Conservation (phyloP, 2,329 filamentous ascomycete genomes). For the Diaporthe amygdali region DNA sequence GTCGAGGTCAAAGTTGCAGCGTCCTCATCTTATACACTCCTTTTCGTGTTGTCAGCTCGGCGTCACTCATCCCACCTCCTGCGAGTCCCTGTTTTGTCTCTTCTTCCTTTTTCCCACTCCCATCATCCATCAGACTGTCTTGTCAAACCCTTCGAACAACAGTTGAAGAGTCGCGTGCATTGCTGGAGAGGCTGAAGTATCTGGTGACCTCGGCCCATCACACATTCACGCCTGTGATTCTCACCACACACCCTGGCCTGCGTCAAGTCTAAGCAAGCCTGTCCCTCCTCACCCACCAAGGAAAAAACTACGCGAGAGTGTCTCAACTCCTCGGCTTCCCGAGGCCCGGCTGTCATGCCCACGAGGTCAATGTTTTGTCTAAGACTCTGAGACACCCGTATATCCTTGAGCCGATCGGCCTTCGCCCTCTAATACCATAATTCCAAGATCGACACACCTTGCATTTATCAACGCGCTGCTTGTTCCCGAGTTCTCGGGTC, state of each 20-base stretch:
- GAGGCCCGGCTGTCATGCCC: conserved; percentile 12
- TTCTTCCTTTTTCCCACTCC: neutral
- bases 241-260: neutral
- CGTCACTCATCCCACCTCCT: neutral
- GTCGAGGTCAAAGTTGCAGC: conserved; percentile 7
- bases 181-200: neutral
- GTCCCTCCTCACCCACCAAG: neutral
- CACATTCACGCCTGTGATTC: neutral
- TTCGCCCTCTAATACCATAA: conserved; percentile 32
- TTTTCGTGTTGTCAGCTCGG: neutral
- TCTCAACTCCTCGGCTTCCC: conserved; percentile 19
- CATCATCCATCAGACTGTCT: neutral
- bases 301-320: conserved; percentile 19
- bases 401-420: conserved; percentile 12
- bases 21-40: conserved; percentile 9
- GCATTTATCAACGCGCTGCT: neutral
- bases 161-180: neutral
- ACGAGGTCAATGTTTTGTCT: conserved; percentile 22
- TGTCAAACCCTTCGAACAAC: neutral
- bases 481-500: conserved; percentile 6
- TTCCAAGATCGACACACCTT: conserved; percentile 15
- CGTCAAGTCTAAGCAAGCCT: conserved; percentile 9
- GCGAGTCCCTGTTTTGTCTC: neutral
- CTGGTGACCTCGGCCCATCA: neutral
- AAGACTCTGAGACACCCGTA: conserved; percentile 22